Percentiles rank a stretch among this genome's conserved stretches.
phyloP scores from a whole-genome alignment of 495 filamentous ascomycete genomes.

The Evernia prunastri region DNA sequence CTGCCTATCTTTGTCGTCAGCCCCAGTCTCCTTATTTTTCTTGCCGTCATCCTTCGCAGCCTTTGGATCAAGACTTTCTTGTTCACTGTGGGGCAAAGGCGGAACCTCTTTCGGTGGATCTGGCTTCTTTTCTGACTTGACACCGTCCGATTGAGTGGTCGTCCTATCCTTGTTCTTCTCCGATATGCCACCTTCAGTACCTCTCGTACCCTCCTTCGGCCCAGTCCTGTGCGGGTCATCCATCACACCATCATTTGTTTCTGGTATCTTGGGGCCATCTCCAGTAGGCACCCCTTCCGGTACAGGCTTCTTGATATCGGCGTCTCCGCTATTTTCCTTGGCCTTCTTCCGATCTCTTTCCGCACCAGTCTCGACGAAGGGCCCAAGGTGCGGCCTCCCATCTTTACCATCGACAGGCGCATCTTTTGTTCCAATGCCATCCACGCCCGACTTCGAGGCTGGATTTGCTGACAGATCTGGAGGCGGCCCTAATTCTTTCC shows the following conservation, averaged over 20 bases:
- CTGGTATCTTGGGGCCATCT: constrained; percentile 65
- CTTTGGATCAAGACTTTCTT: constrained; percentile 47
- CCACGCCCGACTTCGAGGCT: constrained; percentile 32
- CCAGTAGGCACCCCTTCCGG: constrained; percentile 32
- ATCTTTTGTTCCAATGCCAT: constrained; percentile 65
- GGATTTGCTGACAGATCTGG: constrained; percentile 19
- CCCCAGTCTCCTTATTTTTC: constrained; percentile 34
- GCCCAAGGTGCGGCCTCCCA: constrained; percentile 88
- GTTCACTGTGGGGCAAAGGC: constrained; percentile 71
- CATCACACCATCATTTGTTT: constrained; percentile 84
- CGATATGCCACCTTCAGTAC: constrained; percentile 78
- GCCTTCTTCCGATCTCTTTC: constrained; percentile 53
- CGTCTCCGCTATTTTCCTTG: constrained; percentile 34
- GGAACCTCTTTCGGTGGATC: constrained; percentile 78
- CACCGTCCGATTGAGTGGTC: constrained; percentile 49
- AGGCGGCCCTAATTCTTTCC: constrained; percentile 13
- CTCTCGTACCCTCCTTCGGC: constrained; percentile 78
- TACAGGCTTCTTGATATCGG: constrained; percentile 31
- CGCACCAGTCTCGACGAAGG: constrained; percentile 66
- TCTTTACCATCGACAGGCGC: constrained; percentile 93
- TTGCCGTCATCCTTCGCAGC: constrained; percentile 33
- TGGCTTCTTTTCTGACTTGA: constrained; percentile 63
- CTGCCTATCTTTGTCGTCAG: constrained; percentile 31
- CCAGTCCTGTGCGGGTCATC: constrained; percentile 66
- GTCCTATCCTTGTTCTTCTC: constrained; percentile 71